Evolutionary conservation across 192 early-diverging fungal species (phyloP).

Genomic region (Backusella luteola): DNA sequence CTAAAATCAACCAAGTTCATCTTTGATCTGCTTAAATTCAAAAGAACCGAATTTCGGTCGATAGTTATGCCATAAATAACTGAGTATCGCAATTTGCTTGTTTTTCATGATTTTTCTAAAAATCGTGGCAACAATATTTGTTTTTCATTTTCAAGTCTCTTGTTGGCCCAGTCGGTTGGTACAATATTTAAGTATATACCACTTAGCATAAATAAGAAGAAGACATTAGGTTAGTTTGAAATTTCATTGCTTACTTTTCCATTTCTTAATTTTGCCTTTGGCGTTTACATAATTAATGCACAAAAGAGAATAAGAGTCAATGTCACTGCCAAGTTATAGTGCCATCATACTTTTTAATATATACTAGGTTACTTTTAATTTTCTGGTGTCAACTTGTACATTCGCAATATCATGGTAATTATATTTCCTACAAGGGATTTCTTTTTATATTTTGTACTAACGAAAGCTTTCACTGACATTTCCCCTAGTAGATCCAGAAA

Average conservation of each 20-base stretch:
- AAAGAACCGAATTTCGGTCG: background rate
- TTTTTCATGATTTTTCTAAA: background rate
- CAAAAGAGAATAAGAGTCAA: background rate
- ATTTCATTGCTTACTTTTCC: background rate
- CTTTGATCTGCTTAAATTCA: background rate
- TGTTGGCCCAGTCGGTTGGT: background rate
- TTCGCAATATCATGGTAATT: background rate
- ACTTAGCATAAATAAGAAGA: background rate
- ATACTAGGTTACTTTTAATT: background rate
- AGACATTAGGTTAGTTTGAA: background rate
- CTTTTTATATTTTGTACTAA: background rate
- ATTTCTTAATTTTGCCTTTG: background rate
- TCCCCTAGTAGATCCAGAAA: too few relatives aligned
- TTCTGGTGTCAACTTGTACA: background rate
- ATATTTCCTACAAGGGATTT: background rate
- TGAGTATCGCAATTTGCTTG: background rate
- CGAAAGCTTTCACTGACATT: background rate
- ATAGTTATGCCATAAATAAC: background rate
- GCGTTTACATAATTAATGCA: background rate
- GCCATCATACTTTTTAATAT: background rate
- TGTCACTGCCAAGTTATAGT: background rate
- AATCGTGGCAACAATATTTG: background rate
- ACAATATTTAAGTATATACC: background rate
- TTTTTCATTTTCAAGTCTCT: background rate
- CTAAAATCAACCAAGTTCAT: conserved; percentile 9